These are phyloP conservation scores for Kluyveromyces aestuarii DNA, from an alignment of 805 yeast genomes.

Conservation along the genomic window DNA sequence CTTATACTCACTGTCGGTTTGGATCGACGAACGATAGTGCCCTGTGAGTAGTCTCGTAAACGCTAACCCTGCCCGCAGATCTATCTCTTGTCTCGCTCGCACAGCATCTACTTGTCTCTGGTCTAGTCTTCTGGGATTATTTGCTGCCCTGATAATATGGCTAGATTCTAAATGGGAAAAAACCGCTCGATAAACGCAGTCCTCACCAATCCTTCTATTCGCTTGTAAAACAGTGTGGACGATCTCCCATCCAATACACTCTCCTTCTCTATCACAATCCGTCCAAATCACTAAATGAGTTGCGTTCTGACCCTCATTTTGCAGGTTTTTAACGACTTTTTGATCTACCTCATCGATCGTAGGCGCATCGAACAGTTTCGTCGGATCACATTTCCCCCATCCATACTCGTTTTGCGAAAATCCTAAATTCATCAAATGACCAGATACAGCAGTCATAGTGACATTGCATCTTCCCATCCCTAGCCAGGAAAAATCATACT, in stretches of 20 bases:
- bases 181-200: constrained; percentile 59
- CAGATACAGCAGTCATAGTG: constrained; percentile 88
- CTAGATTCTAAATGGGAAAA: constrained; percentile 78
- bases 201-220: constrained; percentile 33
- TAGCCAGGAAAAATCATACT: constrained; percentile 48
- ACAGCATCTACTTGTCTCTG: constrained; percentile 74
- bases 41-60: constrained; percentile 70
- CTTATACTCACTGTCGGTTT: constrained; percentile 7
- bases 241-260: constrained; percentile 81
- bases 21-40: constrained; percentile 30
- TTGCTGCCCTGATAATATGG: constrained; percentile 72
- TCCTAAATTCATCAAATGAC: constrained; percentile 72
- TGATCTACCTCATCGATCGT: constrained; percentile 36
- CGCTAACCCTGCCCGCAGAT: constrained; percentile 79
- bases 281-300: constrained; percentile 87
- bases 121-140: constrained; percentile 54
- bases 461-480: constrained; percentile 58
- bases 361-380: constrained; percentile 64
- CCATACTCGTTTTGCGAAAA: constrained; percentile 34
- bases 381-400: constrained; percentile 62
- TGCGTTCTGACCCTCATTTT: constrained; percentile 50
- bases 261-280: constrained; percentile 97
- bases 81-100: constrained; percentile 75
- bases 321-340: constrained; percentile 57
- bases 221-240: constrained; percentile 53